Conservation (phyloP, 441 rosid species). For the Gossypium aridum region DNA sequence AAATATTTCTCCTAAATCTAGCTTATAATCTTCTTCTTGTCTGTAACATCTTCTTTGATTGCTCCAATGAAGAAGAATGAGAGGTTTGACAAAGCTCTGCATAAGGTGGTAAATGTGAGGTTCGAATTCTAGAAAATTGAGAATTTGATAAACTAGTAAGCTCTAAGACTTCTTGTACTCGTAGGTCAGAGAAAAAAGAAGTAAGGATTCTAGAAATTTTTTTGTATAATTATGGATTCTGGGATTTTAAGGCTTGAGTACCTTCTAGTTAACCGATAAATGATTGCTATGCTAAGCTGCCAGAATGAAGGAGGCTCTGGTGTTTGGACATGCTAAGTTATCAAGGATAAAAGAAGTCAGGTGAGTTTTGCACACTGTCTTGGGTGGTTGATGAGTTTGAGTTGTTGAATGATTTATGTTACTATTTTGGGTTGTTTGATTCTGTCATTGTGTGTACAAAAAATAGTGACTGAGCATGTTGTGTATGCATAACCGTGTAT, state of each 20-base stretch:
- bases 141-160: background rate
- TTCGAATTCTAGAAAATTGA: too few relatives aligned
- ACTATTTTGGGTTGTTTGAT: background rate
- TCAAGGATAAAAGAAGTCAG: background rate
- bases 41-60: background rate
- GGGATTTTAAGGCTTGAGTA: background rate
- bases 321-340: background rate
- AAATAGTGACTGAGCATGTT: background rate
- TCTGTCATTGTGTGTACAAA: background rate
- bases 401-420: background rate
- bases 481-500: background rate
- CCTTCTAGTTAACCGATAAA: background rate
- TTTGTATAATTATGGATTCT: too few relatives aligned
- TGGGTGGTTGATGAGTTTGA: background rate
- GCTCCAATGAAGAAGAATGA: background rate
- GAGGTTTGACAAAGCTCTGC: background rate
- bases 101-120: background rate
- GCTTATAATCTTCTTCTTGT: background rate
- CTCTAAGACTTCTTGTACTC: background rate
- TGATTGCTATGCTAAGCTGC: background rate
- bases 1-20: background rate
- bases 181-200: background rate
- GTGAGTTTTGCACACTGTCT: background rate
- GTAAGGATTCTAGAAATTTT: background rate
- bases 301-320: background rate